Base-by-base conservation (phyloP, 148 eudicot genomes). In the Amaranthus palmeri region DNA sequence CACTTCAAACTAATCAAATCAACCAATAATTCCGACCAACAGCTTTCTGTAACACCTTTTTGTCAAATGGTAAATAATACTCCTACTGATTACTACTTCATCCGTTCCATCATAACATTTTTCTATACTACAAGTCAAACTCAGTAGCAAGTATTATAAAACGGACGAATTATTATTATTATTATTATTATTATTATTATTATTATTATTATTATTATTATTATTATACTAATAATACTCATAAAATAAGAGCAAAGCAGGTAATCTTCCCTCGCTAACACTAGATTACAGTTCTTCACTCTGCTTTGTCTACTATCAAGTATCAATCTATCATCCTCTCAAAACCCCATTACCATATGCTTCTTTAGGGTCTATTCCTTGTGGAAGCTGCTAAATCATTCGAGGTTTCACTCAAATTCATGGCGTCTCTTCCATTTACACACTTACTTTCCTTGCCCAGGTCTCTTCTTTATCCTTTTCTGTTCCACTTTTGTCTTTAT, bases 351-450 rank as follows among this genome's bases (percentile, higher is more conserved):
- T 3, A 1, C 2, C 4, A 17, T 67, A 46, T 36, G 8, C 46
- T 1, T 3, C 67, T 6, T 15, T 17, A 11, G 67, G 17, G 36
- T 60, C 14, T 11, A 36, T 10, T 25, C 36, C 36, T 25, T 25
- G 36, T 25, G 36, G 8, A 45, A 40, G 18, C 2, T 17, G 36
- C 71, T 64, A 13, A 47, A 55, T 47, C 10, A 54, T 5, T 54
- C 13, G 25, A 56, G 10, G 75, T 55, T 76, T 73, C 12, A 25
- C 62, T 63, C 15, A 47, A 70, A 85, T 25, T 25, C 36, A 25
- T 87, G 88, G 77, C 86, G 10, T 77, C 85, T 76, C 70, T 80
- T n/a, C 81, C 85, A 51, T 55, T 77, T 42, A 69, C 88, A 40
- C 85, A 79, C 52, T 79, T 79, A 71, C 74, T 81, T 7, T 76